Base-by-base conservation (phyloP, 768 basidiomycete species). In the Psilocybe subaeruginosa region DNA sequence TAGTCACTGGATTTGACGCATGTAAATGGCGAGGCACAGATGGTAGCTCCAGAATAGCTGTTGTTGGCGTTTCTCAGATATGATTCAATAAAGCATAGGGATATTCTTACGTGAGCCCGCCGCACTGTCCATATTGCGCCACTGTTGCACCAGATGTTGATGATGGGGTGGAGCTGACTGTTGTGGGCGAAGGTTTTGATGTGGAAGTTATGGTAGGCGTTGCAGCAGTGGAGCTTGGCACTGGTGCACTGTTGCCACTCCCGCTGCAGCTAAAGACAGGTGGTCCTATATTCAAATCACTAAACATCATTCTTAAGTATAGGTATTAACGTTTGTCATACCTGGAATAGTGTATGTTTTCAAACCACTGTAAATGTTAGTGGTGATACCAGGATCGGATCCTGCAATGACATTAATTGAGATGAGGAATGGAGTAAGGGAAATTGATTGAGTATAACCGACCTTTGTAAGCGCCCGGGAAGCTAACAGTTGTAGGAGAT, bases 381-480 rank as follows among this genome's bases (percentile, higher is more conserved):
- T 68, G 6, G 72, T 76, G 64, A 84, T 79, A 17, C 81, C 81
- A 23, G 81, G 81, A 68, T 82, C 80, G 35, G 74, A 70, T 23
- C 76, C 77, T 77, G 17, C 33, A 43, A 16, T 30, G 37, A 19
- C 9, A 30, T 46, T 33, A 33, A 41, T 64, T 41, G 5, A 27
- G 49, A 9, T 23, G 8, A 19, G n/a, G 51, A 50, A 17, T 4
- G 29, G 56, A 14, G 49, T 3, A 27, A 39, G 16, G 23, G 23
- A 9, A 46, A 5, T 31, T 1, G 23, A 45, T 37, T 19, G 11
- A 12, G 6, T n/a, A 9, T 8, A 3, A 62, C 68, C 43, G 33
- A 76, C 78, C 72, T 19, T 68, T 70, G 69, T 83, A 82, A 8
- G 79, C 78, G 19, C 82, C 82, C 4, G 81, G 81, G 76, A 84